These are phyloP conservation scores for Solanum bulbocastanum DNA, from an alignment of 257 asterid genomes.

Conservation along the genomic window DNA sequence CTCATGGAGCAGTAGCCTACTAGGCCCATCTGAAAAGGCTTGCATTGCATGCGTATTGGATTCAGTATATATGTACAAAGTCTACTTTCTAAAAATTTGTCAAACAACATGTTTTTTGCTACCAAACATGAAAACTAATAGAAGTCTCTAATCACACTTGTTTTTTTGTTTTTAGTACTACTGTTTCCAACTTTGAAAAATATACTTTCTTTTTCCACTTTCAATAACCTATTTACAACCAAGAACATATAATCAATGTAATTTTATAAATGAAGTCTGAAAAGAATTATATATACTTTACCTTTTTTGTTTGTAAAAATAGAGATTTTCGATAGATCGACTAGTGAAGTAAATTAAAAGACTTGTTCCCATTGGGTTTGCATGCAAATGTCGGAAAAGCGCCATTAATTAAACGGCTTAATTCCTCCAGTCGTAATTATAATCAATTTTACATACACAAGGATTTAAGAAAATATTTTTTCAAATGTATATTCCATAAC, in stretches of 20 bases:
- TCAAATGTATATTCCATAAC: background rate
- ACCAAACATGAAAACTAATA: background rate
- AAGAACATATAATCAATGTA: accelerated
- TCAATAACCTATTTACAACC: background rate
- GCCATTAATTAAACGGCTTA: background rate
- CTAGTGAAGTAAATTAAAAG: too few species aligned
- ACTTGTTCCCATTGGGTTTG: background rate
- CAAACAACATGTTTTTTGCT: background rate
- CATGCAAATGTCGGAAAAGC: background rate
- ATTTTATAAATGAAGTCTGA: background rate
- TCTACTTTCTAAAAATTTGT: background rate
- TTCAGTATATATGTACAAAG: background rate
- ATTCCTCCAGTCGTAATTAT: background rate
- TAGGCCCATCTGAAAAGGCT: background rate
- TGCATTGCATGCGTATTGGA: background rate
- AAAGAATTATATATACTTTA: accelerated
- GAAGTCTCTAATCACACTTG: background rate
- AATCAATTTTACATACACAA: background rate
- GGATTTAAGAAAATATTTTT: background rate
- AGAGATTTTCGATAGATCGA: too few species aligned
- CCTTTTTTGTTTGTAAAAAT: too few species aligned
- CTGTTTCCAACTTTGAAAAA: background rate
- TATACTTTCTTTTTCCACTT: background rate
- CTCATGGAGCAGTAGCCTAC: background rate
- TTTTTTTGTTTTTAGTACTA: background rate